Evolutionary conservation across 805 yeast species (phyloP).

Genomic region (Blastobotrys terrestris): DNA sequence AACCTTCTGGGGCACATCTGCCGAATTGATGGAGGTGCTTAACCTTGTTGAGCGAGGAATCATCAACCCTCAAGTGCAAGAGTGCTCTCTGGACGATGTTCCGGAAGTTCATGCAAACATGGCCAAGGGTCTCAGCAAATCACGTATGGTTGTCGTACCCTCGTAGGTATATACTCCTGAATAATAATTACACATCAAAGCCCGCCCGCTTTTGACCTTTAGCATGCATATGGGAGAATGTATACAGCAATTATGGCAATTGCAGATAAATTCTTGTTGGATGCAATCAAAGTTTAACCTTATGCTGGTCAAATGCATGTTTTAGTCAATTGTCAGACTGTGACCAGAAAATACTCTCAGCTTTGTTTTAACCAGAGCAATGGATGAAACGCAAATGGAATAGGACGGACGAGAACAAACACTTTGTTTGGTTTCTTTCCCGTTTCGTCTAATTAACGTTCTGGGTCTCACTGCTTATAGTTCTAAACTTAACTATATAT

Average conservation of each 20-base stretch:
- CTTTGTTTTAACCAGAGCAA: neutral
- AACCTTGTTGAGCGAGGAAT: constrained; percentile 37
- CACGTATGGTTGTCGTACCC: constrained; percentile 34
- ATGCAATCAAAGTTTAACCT: neutral
- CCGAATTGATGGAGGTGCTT: constrained; percentile 40
- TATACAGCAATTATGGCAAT: neutral
- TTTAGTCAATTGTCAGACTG: neutral
- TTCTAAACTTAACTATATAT: neutral
- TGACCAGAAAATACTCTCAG: neutral
- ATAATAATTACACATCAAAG: too few species aligned
- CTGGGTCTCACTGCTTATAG: neutral
- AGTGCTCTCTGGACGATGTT: constrained; percentile 32
- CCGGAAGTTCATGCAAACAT: constrained; percentile 35
- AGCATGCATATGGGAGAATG: too few species aligned
- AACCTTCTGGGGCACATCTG: constrained; percentile 41
- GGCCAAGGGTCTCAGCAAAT: constrained; percentile 35
- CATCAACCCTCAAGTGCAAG: constrained; percentile 34
- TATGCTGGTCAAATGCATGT: neutral
- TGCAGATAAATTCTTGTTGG: neutral
- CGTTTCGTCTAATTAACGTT: neutral
- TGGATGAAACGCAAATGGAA: neutral
- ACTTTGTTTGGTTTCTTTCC: neutral
- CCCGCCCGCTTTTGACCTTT: too few species aligned
- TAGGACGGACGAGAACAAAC: neutral
- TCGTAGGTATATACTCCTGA: too few species aligned